Conservation (phyloP, 495 filamentous ascomycete species). For the Hypoxylon cercidicola region DNA sequence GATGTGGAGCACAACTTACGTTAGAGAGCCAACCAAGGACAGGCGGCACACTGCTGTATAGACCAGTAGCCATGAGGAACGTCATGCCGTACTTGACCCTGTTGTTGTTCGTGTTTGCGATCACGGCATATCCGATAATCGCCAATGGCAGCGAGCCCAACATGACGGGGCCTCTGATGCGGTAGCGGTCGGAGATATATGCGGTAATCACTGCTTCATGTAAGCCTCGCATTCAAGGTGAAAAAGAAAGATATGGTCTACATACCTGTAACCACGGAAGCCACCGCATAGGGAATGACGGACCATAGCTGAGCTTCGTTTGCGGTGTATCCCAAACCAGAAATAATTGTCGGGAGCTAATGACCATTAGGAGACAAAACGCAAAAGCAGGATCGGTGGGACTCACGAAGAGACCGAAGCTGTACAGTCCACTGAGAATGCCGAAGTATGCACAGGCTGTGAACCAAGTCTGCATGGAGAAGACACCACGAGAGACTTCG, state of each 20-base stretch:
- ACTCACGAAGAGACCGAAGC: constrained; percentile 65
- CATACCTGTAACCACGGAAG: constrained; percentile 64
- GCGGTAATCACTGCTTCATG: constrained; percentile 50
- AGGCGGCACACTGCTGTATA: constrained; percentile 81
- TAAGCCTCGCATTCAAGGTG: constrained; percentile 26
- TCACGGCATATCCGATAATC: constrained; percentile 77
- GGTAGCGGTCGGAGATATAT: constrained; percentile 58
- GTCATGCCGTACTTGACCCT: constrained; percentile 79
- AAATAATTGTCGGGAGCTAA: constrained; percentile 76
- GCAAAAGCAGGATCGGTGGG: not conserved
- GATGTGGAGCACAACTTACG: constrained; percentile 30
- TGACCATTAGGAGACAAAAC: constrained; percentile 49
- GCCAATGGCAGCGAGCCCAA: constrained; percentile 56
- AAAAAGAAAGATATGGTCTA: constrained; percentile 52
- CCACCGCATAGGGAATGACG: constrained; percentile 73
- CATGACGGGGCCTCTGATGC: constrained; percentile 56
- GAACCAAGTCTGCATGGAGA: constrained; percentile 67
- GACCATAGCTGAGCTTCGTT: constrained; percentile 73
- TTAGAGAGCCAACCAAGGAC: constrained; percentile 75
- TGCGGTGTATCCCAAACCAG: constrained; percentile 68
- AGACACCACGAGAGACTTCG: constrained; percentile 69
- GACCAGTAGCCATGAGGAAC: constrained; percentile 74
- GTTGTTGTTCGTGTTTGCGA: constrained; percentile 62
- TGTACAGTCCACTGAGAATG: constrained; percentile 57
- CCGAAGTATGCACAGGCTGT: constrained; percentile 58